phyloP scores from a whole-genome alignment of 192 early-diverging fungal genomes.

The Backusella sp. region DNA sequence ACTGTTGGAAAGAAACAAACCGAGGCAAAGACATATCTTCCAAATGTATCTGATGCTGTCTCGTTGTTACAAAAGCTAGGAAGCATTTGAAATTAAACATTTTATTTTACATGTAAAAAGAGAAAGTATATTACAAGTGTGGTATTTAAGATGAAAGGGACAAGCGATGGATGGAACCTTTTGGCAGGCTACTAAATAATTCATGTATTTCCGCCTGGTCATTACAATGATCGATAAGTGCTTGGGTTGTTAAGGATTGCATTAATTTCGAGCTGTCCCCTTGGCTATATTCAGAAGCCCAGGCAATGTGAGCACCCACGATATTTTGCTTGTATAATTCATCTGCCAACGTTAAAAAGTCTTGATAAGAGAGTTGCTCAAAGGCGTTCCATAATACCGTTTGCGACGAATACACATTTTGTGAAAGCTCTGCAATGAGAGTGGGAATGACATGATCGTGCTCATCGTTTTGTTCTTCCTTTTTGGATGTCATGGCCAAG shows the following conservation, averaged over 20 bases:
- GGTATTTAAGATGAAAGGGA: neutral
- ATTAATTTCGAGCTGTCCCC: neutral
- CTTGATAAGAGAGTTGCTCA: slow-evolving; percentile 5
- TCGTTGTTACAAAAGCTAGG: neutral
- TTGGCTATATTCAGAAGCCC: slow-evolving; percentile 25
- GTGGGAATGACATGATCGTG: slow-evolving; percentile 30
- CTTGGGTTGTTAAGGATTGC: neutral
- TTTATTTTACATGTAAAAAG: neutral
- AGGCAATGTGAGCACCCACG: slow-evolving; percentile 19
- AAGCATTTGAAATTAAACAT: neutral
- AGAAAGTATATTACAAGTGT: neutral
- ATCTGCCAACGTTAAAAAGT: slow-evolving; percentile 13
- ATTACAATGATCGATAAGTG: slow-evolving; percentile 20
- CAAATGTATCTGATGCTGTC: neutral
- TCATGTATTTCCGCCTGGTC: slow-evolving; percentile 29
- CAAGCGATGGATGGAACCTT: slow-evolving; percentile 5
- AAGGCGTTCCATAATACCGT: slow-evolving; percentile 15
- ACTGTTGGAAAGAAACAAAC: slow-evolving; percentile 98
- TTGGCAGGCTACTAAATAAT: slow-evolving; percentile 15
- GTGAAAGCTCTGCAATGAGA: slow-evolving; percentile 13
- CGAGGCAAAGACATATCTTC: slow-evolving; percentile 82
- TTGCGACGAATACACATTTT: slow-evolving; percentile 27
- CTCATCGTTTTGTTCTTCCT: neutral
- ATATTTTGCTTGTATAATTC: slow-evolving; percentile 8
- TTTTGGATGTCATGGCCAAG: neutral